Evolutionary conservation across 2,329 filamentous ascomycete species (phyloP).

Genomic region (Fusarium pseudocircinatum): DNA sequence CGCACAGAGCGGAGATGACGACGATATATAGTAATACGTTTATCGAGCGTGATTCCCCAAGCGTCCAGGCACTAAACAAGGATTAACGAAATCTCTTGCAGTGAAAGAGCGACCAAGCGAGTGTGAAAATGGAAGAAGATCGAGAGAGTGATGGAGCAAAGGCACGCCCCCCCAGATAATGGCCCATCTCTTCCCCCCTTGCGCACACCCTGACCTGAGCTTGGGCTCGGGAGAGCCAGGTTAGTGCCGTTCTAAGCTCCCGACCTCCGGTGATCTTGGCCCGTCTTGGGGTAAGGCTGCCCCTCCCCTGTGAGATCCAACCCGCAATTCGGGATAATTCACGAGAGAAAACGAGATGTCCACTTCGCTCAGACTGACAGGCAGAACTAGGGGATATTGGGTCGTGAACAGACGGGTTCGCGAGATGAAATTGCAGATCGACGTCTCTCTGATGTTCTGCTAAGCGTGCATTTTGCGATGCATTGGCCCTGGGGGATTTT

Average conservation of each 20-base stretch:
- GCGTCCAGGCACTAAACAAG: conserved; percentile 7
- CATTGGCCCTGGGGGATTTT: not conserved
- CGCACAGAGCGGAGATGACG: conserved; percentile 17
- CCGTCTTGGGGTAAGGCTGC: conserved; percentile 11
- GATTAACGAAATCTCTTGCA: conserved; percentile 3
- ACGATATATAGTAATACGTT: conserved; percentile 24
- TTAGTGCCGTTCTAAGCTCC: conserved; percentile 3
- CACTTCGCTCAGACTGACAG: conserved; percentile 19
- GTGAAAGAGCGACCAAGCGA: not conserved
- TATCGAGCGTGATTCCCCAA: not conserved
- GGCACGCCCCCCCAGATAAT: not conserved
- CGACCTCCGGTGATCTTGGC: conserved; percentile 33
- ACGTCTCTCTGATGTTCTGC: not conserved
- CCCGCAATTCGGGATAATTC: conserved; percentile 19
- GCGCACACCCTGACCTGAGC: conserved; percentile 8
- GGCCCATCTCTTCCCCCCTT: conserved; percentile 11
- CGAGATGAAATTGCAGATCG: conserved; percentile 20
- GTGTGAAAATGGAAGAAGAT: not conserved
- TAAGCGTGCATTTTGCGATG: not conserved
- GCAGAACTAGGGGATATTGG: not conserved
- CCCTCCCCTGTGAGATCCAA: conserved; percentile 16
- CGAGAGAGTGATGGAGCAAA: not conserved
- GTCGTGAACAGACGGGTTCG: not conserved
- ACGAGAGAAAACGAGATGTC: not conserved
- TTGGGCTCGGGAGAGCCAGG: conserved; percentile 17